phyloP scores from a whole-genome alignment of 345 rosid species.

The Moringa oleifera region DNA sequence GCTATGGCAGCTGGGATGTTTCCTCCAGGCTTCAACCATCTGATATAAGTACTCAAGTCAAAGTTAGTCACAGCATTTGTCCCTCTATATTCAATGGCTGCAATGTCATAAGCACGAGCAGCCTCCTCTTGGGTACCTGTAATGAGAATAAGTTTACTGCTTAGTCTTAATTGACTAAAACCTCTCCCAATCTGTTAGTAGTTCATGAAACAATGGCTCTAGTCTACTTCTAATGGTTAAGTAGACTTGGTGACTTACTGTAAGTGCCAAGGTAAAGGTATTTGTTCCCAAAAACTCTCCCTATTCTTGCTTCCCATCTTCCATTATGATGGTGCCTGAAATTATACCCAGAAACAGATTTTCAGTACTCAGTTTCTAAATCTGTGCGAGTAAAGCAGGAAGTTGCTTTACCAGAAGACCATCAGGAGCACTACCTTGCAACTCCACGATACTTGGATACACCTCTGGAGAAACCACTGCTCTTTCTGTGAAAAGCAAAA shows the following conservation, averaged over 20 bases:
- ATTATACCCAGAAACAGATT: not conserved
- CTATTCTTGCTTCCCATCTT: conserved; percentile 76
- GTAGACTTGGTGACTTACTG: conserved; percentile 32
- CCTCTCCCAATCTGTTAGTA: too few species aligned
- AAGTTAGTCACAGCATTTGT: conserved; percentile 49
- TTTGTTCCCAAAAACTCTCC: conserved; percentile 67
- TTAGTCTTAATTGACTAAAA: not conserved
- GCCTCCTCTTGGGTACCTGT: conserved; percentile 59
- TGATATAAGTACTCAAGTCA: conserved; percentile 43
- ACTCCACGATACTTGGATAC: conserved; percentile 70
- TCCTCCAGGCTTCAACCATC: conserved; percentile 46
- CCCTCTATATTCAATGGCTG: conserved; percentile 49
- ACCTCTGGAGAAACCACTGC: conserved; percentile 74
- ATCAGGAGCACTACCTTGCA: conserved; percentile 39
- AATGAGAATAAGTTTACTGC: not conserved
- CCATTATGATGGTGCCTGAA: conserved; percentile 69
- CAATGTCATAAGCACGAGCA: conserved; percentile 46
- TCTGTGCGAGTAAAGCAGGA: not conserved
- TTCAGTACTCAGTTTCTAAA: not conserved
- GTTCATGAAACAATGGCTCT: too few species aligned
- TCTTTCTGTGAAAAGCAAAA: conserved; percentile 31
- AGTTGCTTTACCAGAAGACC: not conserved
- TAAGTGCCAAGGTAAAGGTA: conserved; percentile 72
- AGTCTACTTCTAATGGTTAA: too few species aligned
- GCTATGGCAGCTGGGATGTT: conserved; percentile 13